phyloP scores from a whole-genome alignment of 2,329 filamentous ascomycete species.

The Delphinella strobiligena region DNA sequence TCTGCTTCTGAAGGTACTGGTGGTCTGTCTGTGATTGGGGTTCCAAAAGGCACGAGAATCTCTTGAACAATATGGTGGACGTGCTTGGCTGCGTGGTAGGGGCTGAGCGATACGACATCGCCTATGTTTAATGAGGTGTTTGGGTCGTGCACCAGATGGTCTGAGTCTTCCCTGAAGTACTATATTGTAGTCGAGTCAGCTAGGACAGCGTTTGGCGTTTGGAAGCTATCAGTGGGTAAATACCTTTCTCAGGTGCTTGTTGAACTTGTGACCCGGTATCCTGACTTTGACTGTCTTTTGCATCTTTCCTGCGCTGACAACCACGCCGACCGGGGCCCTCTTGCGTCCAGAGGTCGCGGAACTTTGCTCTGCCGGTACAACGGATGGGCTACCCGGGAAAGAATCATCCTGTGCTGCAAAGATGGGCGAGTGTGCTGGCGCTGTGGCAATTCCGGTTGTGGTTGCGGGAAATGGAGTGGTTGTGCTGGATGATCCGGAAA shows the following conservation, averaged over 20 bases:
- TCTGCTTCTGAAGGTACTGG: conserved; percentile 54
- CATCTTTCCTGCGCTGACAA: conserved; percentile 68
- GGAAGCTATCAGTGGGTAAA: conserved; percentile 9
- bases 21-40: conserved; percentile 50
- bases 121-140: conserved; percentile 59
- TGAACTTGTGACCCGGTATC: conserved; percentile 60
- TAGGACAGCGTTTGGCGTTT: neutral
- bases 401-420: neutral
- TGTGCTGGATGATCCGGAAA: conserved; percentile 2
- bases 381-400: neutral
- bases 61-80: conserved; percentile 64
- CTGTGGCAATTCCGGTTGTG: conserved; percentile 1
- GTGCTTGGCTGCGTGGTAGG: conserved; percentile 53
- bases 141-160: conserved; percentile 68
- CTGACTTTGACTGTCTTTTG: conserved; percentile 68
- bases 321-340: conserved; percentile 41
- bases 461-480: neutral
- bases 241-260: conserved; percentile 62
- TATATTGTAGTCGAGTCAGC: conserved; percentile 18
- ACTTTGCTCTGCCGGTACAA: too few species aligned
- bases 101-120: conserved; percentile 62
- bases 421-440: neutral
- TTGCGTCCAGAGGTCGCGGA: neutral
- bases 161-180: conserved; percentile 52
- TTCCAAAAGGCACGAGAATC: conserved; percentile 61